phyloP scores from a whole-genome alignment of 2,329 filamentous ascomycete genomes.

The Emericellopsis cladophorae region DNA sequence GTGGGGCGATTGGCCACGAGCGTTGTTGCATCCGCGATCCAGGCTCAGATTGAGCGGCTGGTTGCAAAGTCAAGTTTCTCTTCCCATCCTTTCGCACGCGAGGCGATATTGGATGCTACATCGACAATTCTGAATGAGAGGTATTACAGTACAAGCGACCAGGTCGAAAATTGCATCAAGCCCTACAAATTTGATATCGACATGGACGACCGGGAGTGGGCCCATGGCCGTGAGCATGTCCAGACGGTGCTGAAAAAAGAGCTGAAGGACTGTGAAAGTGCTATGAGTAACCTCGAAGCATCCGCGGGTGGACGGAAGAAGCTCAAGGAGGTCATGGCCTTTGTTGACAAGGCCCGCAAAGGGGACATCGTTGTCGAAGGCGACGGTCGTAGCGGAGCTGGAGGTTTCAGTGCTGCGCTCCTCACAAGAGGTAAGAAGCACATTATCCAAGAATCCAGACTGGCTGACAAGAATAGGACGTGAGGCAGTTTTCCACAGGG shows the following conservation, averaged over 20 bases:
- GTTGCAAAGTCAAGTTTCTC: slow-evolving; percentile 74
- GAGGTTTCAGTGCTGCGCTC: slow-evolving; percentile 82
- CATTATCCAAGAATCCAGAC: background rate
- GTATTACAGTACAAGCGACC: slow-evolving; percentile 94
- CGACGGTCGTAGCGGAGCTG: slow-evolving; percentile 71
- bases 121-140: slow-evolving; percentile 84
- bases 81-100: slow-evolving; percentile 79
- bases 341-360: slow-evolving; percentile 80
- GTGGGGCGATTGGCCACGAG: slow-evolving; percentile 87
- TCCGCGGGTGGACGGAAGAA: slow-evolving; percentile 72
- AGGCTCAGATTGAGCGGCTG: slow-evolving; percentile 69
- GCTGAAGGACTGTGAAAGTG: slow-evolving; percentile 69
- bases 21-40: slow-evolving; percentile 79
- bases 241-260: slow-evolving; percentile 74
- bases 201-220: slow-evolving; percentile 83
- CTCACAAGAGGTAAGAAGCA: slow-evolving; percentile 58
- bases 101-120: slow-evolving; percentile 86
- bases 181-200: slow-evolving; percentile 98
- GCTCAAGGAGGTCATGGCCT: slow-evolving; percentile 76
- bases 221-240: slow-evolving; percentile 72
- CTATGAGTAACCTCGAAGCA: slow-evolving; percentile 63
- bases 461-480: slow-evolving; percentile 46
- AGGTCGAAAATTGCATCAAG: slow-evolving; percentile 98
- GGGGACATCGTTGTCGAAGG: slow-evolving; percentile 79
- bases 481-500: slow-evolving; percentile 86